Conservation (phyloP, 495 filamentous ascomycete species). For the Durotheca rogersii region DNA sequence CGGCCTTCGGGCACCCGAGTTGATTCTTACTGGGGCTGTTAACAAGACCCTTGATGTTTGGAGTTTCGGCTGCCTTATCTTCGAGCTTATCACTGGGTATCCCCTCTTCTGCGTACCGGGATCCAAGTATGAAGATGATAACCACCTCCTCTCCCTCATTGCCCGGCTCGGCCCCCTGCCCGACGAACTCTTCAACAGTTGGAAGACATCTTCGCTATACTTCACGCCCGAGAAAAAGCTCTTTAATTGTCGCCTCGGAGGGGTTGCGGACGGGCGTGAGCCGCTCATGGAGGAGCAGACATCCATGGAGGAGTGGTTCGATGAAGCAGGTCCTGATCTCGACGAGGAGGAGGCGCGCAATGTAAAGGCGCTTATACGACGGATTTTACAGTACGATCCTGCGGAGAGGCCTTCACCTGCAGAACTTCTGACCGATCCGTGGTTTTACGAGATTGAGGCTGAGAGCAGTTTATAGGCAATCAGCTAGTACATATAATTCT, state of each 20-base stretch:
- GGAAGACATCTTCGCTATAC: conserved; percentile 36
- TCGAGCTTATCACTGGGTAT: conserved; percentile 40
- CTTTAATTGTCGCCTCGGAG: conserved; percentile 32
- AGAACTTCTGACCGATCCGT: conserved; percentile 35
- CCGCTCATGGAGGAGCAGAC: conserved; percentile 15
- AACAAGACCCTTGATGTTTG: conserved; percentile 41
- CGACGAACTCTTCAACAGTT: conserved; percentile 30
- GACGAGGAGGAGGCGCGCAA: conserved; percentile 32
- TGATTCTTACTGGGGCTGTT: conserved; percentile 33
- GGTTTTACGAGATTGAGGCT: conserved; percentile 22
- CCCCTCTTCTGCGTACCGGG: conserved; percentile 34
- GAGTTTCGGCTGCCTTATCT: conserved; percentile 45
- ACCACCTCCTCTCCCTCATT: conserved; percentile 29
- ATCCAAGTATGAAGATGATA: conserved; percentile 12
- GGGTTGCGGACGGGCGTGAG: conserved; percentile 9
- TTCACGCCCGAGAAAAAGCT: conserved; percentile 36
- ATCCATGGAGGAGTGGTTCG: conserved; percentile 37
- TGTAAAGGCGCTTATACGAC: conserved; percentile 35
- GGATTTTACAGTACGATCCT: conserved; percentile 41
- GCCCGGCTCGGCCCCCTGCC: conserved; percentile 30
- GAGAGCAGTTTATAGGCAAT: background rate
- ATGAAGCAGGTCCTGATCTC: conserved; percentile 25
- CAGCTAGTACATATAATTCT: no score
- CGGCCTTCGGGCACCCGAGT: conserved; percentile 39
- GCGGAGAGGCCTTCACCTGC: conserved; percentile 34